Evolutionary conservation across 345 rosid genomes (phyloP), one percentile per base, ranked within the genome.

Genomic region (Gynandropsis gynandra): DNA sequence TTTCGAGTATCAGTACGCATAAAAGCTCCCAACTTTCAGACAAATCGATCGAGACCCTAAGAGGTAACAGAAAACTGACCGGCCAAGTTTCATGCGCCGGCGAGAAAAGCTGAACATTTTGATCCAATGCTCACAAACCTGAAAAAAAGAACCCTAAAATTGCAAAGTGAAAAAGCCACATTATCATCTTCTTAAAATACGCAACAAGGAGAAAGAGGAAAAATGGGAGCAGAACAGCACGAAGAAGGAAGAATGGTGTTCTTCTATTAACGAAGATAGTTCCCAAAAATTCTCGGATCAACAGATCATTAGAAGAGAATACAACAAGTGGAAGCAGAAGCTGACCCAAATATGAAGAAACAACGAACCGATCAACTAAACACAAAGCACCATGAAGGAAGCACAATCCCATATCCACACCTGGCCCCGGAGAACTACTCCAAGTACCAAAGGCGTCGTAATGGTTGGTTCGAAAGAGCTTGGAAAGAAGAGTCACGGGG

Each of bases 1-100:
- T 40, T 46, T 38, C n/a, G n/a, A n/a, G n/a, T n/a, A n/a, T n/a
- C n/a, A n/a, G n/a, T n/a, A n/a, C n/a, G n/a, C n/a, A n/a, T 39
- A 59, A 58, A 54, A 56, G 62, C 16, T 44, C 7, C 40, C 41
- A 42, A 45, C 68, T 54, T 47, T 55, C 11, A 14, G 21, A 38
- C 42, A 41, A 38, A 58, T 32, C 40, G 34, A 59, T 0, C 34
- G 0, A 58, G 50, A 52, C 19, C 47, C 57, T 17, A 35, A 47
- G 46, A 54, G 12, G 31, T 35, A 39, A 11, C 39, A 45, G 38
- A 47, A 18, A 44, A 68, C 74, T 51, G 44, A 90, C 98, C 96
- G 82, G 66, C 96, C 98, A 69, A 90, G 92, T 58, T 81, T 90
- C 83, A 79, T 82, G 58, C 95, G 96, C 48, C 82, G 74, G 39